A percentile compares a stretch with the other conserved stretches of the same genome.
Conservation (phyloP, 768 basidiomycete genomes). For the Naganishia antarctica region DNA sequence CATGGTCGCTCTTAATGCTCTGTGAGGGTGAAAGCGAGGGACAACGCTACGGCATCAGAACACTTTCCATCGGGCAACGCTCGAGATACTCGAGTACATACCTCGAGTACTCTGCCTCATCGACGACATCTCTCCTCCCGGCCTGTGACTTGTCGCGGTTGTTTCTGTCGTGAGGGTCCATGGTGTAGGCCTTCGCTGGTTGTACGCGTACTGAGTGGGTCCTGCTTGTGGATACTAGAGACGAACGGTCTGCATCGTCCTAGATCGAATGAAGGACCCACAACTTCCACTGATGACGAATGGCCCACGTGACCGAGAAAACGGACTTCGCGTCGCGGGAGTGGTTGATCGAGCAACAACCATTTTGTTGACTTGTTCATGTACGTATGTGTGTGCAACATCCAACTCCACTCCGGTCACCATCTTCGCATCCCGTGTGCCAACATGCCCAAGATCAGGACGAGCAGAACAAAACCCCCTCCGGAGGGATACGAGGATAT, state of each 20-base stretch:
- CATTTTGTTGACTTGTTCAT: neutral
- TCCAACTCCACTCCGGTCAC: no score
- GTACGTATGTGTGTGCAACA: no score
- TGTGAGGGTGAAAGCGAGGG: neutral
- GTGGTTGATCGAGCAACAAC: neutral
- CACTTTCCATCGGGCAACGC: no score
- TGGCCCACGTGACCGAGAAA: neutral
- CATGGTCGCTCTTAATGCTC: conserved; percentile 1
- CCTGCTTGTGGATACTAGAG: no score
- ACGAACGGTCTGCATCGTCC: no score
- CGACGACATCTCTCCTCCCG: neutral
- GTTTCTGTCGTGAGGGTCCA: neutral
- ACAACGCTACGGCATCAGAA: no score
- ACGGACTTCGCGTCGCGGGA: no score
- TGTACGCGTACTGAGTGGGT: no score
- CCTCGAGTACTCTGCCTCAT: conserved; percentile 7
- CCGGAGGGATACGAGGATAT: conserved; percentile 96
- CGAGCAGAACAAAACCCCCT: conserved; percentile 83
- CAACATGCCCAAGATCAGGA: conserved; percentile 81
- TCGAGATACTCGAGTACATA: neutral
- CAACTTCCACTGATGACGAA: neutral
- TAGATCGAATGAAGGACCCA: no score
- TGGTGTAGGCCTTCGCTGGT: neutral
- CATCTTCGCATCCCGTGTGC: no score
- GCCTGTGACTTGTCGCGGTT: neutral